phyloP scores from a whole-genome alignment of 371 early-diverging fungal species.

The Apophysomyces variabilis region DNA sequence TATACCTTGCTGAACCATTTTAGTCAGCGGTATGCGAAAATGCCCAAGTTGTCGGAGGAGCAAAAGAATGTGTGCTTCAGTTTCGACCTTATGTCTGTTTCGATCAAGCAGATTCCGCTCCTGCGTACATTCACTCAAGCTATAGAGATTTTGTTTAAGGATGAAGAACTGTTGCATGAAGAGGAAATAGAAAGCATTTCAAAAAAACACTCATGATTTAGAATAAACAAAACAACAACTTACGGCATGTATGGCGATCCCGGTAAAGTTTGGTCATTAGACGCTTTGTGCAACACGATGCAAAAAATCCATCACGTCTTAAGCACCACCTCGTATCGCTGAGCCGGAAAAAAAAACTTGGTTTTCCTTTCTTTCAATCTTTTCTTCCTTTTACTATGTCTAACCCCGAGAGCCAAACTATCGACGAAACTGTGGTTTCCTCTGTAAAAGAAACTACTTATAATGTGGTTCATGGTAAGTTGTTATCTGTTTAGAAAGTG shows the following conservation, averaged over 20 bases:
- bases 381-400: conserved; percentile 11
- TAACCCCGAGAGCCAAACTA: neutral
- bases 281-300: neutral
- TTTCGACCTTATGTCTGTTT: conserved; percentile 83
- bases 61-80: conserved; percentile 70
- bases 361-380: conserved; percentile 13
- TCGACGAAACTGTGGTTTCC: neutral
- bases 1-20: conserved; percentile 95
- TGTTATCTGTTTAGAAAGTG: neutral
- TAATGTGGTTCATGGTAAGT: conserved; percentile 9
- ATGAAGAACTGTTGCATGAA: conserved; percentile 29
- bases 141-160: conserved; percentile 59
- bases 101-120: conserved; percentile 61
- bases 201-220: neutral
- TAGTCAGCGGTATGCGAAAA: conserved; percentile 94
- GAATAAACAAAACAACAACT: conserved; percentile 4
- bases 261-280: conserved; percentile 12
- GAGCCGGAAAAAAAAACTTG: neutral
- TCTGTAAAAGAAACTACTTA: neutral
- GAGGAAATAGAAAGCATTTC: conserved; percentile 36
- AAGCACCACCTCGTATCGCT: neutral
- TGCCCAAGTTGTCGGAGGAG: conserved; percentile 63
- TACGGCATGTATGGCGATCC: conserved; percentile 8
- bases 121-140: conserved; percentile 66
- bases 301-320: neutral